Evolutionary conservation across 257 asterid genomes (phyloP).

Genomic region (Capsicum chinense): DNA sequence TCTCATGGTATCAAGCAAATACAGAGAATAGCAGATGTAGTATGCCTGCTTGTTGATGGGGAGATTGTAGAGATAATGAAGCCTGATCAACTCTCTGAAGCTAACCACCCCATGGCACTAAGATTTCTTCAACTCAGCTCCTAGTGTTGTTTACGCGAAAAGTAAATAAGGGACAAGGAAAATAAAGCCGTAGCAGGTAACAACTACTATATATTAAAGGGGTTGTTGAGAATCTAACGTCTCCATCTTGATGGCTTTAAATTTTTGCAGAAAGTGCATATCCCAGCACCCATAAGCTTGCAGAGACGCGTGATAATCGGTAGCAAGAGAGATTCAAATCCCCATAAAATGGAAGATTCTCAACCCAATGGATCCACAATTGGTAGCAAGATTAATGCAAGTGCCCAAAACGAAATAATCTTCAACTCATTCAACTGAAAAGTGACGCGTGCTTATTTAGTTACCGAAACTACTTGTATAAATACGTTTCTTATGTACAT

Average conservation of each 20-base stretch:
- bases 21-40: slow-evolving; percentile 71
- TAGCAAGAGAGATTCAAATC: no score
- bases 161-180: neutral
- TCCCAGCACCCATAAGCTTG: neutral
- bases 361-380: neutral
- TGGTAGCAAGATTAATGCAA: neutral
- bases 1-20: slow-evolving; percentile 82
- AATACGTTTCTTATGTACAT: neutral
- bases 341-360: no score
- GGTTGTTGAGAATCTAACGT: neutral
- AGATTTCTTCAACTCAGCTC: slow-evolving; percentile 71
- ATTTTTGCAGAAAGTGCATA: no score
- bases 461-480: neutral
- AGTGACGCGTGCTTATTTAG: neutral
- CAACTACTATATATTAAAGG: neutral
- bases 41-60: slow-evolving; percentile 71
- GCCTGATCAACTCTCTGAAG: slow-evolving; percentile 63
- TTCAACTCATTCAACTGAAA: neutral
- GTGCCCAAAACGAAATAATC: neutral
- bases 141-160: neutral
- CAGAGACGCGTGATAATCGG: neutral
- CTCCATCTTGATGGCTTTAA: no score
- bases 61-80: slow-evolving; percentile 68
- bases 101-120: slow-evolving; percentile 76
- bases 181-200: neutral